A percentile compares a stretch with the other conserved stretches of the same genome.
phyloP scores from a whole-genome alignment of 1,284 basidiomycete species.

The Pseudozyma sp. region DNA sequence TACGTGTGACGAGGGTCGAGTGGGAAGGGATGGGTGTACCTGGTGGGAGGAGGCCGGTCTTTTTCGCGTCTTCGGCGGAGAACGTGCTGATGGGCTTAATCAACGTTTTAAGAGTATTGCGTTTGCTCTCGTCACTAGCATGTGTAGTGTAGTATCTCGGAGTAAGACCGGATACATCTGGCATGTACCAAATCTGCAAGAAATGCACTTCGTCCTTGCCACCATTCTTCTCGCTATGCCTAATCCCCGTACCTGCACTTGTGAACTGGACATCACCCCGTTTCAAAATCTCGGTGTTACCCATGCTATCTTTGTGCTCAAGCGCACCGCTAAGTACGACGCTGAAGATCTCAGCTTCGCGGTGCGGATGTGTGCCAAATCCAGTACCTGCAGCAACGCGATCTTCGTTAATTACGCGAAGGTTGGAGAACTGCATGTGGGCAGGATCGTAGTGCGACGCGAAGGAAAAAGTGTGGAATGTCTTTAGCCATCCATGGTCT shows the following conservation, averaged over 20 bases:
- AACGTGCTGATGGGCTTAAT: constrained; percentile 50
- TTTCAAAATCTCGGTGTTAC: constrained; percentile 85
- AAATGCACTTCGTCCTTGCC: constrained; percentile 69
- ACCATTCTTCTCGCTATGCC: constrained; percentile 79
- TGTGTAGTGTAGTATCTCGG: constrained; percentile 59
- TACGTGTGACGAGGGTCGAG: constrained; percentile 44
- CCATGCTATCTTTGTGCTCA: constrained; percentile 83
- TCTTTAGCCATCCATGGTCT: constrained; percentile 87
- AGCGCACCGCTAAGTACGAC: constrained; percentile 83
- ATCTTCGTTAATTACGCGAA: constrained; percentile 84
- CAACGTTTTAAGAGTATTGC: constrained; percentile 50
- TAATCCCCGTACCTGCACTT: constrained; percentile 85
- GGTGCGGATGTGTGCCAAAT: constrained; percentile 86
- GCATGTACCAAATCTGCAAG: constrained; percentile 61
- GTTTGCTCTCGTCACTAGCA: constrained; percentile 43
- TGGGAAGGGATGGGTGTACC: constrained; percentile 53
- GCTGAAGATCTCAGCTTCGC: constrained; percentile 84
- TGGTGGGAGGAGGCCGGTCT: constrained; percentile 37
- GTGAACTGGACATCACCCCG: constrained; percentile 92
- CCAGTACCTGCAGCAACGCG: constrained; percentile 81
- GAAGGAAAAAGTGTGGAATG: constrained; percentile 74
- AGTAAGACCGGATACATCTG: constrained; percentile 27
- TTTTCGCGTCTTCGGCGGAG: constrained; percentile 14
- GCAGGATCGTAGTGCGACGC: constrained; percentile 77
- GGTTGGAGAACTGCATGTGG: constrained; percentile 72